Percentiles rank a stretch among this genome's conserved stretches.
Conservation (phyloP, 208 protist species). For the Porcisia hertigi region DNA sequence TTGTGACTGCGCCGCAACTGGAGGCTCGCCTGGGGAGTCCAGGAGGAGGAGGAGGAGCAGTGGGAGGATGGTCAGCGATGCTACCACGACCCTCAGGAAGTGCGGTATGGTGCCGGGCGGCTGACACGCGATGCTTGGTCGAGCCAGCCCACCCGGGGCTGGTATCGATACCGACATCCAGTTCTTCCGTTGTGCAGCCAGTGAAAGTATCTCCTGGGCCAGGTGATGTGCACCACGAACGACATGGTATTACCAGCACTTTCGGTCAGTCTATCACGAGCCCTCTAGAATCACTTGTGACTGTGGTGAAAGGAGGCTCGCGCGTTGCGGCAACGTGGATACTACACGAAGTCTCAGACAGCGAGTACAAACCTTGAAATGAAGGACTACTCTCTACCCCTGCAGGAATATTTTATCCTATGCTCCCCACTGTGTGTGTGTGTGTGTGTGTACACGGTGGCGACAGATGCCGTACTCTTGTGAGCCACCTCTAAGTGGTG, state of each 20-base stretch:
- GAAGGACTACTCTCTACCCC: not conserved
- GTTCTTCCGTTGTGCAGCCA: not conserved
- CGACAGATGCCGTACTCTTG: not conserved
- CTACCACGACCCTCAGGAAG: slow-evolving; percentile 18
- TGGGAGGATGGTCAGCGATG: not conserved
- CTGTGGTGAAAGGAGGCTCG: slow-evolving; percentile 22
- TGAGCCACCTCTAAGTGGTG: not conserved
- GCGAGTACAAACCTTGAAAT: slow-evolving; percentile 9
- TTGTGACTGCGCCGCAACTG: slow-evolving; percentile 8
- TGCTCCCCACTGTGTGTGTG: not conserved
- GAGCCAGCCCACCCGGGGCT: slow-evolving; percentile 24
- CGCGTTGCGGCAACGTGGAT: slow-evolving; percentile 18
- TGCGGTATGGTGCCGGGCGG: slow-evolving; percentile 12
- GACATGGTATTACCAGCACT: not conserved
- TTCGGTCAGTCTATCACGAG: not conserved
- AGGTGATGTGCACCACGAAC: not conserved
- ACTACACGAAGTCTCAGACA: slow-evolving; percentile 8
- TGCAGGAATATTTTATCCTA: not conserved
- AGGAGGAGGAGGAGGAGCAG: not conserved
- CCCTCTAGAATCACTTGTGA: slow-evolving; percentile 7
- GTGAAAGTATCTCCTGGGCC: not conserved
- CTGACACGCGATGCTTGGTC: slow-evolving; percentile 24
- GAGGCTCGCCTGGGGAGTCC: not conserved
- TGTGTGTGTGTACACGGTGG: not conserved
- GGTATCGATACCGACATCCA: slow-evolving; percentile 7